Evolutionary conservation across 176 grass and related monocot species (phyloP).

Genomic region (Alopecurus myosuroides): DNA sequence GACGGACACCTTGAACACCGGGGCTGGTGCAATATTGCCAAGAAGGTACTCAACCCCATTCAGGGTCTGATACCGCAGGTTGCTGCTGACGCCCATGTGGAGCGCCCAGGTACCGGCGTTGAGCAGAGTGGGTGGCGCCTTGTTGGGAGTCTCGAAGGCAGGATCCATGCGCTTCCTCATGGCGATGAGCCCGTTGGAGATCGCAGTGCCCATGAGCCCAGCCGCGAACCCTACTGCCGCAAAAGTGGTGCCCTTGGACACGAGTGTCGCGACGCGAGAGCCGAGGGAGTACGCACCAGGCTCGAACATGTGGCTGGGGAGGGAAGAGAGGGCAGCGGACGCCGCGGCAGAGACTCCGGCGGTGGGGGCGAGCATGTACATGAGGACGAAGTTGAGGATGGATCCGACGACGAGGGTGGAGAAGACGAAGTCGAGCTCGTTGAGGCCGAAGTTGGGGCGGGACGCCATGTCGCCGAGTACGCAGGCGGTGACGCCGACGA

Average conservation of each 20-base stretch:
- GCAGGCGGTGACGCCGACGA: constrained; percentile 72
- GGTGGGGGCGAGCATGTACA: constrained; percentile 86
- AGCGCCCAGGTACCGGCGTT: constrained; percentile 74
- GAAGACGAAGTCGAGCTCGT: constrained; percentile 92
- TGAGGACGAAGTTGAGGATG: constrained; percentile 88
- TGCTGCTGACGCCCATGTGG: constrained; percentile 85
- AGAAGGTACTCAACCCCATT: constrained; percentile 78
- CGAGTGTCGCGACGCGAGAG: constrained; percentile 46
- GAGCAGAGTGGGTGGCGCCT: constrained; percentile 71
- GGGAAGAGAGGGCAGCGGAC: constrained; percentile 26
- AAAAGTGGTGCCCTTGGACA: constrained; percentile 76
- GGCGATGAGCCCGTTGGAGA: constrained; percentile 70
- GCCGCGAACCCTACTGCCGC: constrained; percentile 63
- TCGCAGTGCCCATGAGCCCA: constrained; percentile 52
- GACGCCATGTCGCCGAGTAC: constrained; percentile 85
- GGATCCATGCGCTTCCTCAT: constrained; percentile 78
- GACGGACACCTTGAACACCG: constrained; percentile 69
- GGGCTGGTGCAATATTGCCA: constrained; percentile 32
- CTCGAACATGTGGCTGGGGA: constrained; percentile 86
- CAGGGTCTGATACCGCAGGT: constrained; percentile 77
- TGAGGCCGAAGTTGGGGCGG: constrained; percentile 82
- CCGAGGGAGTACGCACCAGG: constrained; percentile 57
- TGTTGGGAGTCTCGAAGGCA: constrained; percentile 72
- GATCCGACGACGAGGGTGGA: constrained; percentile 92
- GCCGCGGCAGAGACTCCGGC: constrained; percentile 33